Percentiles rank a stretch among this genome's conserved stretches.
phyloP scores from a whole-genome alignment of 306 rosid genomes.

The Hippophae rhamnoides region DNA sequence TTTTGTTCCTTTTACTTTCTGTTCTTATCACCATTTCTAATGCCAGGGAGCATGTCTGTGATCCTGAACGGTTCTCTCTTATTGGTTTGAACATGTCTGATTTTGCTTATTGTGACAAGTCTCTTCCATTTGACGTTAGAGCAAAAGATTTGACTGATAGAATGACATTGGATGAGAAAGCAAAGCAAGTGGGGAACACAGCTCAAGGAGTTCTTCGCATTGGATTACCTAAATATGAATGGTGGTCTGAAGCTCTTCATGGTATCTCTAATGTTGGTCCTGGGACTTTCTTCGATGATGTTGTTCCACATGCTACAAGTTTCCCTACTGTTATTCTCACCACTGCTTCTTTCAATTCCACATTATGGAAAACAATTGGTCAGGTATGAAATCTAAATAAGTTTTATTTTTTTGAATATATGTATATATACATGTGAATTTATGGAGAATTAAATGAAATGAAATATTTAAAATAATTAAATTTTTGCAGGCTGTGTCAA shows the following conservation, averaged over 20 bases:
- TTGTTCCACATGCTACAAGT: slow-evolving; percentile 14
- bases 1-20: too few relatives aligned
- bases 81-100: slow-evolving; percentile 1
- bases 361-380: slow-evolving; percentile 15
- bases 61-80: background rate
- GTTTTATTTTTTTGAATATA: background rate
- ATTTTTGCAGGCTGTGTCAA: slow-evolving; percentile 7
- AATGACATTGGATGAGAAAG: slow-evolving; percentile 12
- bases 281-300: slow-evolving; percentile 10
- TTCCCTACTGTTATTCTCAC: slow-evolving; percentile 17
- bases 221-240: slow-evolving; percentile 8
- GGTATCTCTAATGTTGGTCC: slow-evolving; percentile 17
- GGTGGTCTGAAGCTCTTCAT: slow-evolving; percentile 23
- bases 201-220: slow-evolving; percentile 5
- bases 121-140: background rate
- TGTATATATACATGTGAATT: background rate
- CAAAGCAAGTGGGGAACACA: slow-evolving; percentile 5
- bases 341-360: slow-evolving; percentile 5
- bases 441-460: background rate
- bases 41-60: background rate
- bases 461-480: background rate
- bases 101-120: slow-evolving; percentile 3
- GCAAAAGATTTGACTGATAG: slow-evolving; percentile 17
- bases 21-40: too few relatives aligned
- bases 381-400: background rate